Evolutionary conservation across 2,329 filamentous ascomycete genomes (phyloP).

Genomic region (Colletotrichum graminicola): DNA sequence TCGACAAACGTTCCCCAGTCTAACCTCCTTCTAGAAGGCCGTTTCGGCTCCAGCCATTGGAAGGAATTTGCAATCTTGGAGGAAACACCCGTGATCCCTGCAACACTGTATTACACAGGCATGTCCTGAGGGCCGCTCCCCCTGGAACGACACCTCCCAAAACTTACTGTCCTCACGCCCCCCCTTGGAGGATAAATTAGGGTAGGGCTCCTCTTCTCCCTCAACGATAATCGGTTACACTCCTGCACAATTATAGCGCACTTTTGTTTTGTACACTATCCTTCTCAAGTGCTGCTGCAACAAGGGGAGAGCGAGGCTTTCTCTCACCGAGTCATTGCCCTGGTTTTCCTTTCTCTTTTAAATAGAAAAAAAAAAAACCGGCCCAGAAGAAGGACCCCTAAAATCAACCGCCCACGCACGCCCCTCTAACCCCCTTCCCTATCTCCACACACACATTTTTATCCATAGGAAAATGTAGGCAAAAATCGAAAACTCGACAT

Average conservation of each 20-base stretch:
- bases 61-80: background rate
- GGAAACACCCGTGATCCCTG: background rate
- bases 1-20: background rate
- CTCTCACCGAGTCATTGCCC: background rate
- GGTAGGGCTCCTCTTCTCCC: background rate
- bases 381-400: constrained; percentile 3
- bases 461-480: background rate
- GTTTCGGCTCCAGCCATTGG: background rate
- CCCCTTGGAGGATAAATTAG: background rate
- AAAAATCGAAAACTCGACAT: background rate
- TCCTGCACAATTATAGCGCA: background rate
- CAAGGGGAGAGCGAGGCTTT: background rate
- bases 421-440: background rate
- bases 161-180: background rate
- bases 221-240: background rate
- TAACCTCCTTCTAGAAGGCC: constrained; percentile 25
- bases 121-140: too few species aligned
- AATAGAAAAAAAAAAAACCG: background rate
- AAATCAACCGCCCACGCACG: background rate
- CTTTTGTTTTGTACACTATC: background rate
- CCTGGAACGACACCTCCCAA: background rate
- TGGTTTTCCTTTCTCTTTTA: too few species aligned
- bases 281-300: background rate
- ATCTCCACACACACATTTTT: background rate
- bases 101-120: background rate